Conservation (phyloP, 202 grass and related monocot genomes). For the Carex arenaria region DNA sequence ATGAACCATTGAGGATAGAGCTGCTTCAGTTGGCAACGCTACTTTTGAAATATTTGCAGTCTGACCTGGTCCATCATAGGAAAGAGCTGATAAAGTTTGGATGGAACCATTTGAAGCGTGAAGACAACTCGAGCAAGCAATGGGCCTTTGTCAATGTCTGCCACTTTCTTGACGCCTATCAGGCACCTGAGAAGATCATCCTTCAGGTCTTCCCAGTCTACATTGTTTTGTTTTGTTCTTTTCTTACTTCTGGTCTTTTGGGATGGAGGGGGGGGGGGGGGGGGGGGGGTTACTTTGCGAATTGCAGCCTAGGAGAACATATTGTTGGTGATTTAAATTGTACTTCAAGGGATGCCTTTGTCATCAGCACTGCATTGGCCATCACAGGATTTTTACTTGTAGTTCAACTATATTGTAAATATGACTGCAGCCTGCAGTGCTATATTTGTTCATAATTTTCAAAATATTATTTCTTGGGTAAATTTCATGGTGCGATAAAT, state of each 20-base stretch:
- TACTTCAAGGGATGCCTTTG: neutral
- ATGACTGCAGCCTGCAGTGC: neutral
- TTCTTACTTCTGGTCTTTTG: neutral
- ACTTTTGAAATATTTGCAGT: conserved; percentile 96
- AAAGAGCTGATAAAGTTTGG: conserved; percentile 99
- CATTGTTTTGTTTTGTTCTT: neutral
- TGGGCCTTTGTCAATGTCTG: conserved; percentile 99
- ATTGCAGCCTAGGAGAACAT: neutral
- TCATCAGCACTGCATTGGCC: neutral
- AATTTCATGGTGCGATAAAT: neutral
- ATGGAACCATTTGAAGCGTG: conserved; percentile 99
- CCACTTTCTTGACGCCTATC: conserved; percentile 97
- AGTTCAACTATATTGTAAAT: neutral
- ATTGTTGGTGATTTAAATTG: no score
- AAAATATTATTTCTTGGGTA: neutral
- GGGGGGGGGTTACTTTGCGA: neutral
- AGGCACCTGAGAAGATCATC: conserved; percentile 98
- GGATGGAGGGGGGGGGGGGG: neutral
- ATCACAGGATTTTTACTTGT: neutral
- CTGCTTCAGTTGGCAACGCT: conserved; percentile 97
- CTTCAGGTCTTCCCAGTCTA: conserved; percentile 55
- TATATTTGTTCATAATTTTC: neutral
- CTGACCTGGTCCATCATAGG: conserved; percentile 87
- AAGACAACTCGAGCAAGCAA: conserved; percentile 99
- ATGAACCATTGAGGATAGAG: conserved; percentile 96